phyloP scores from a whole-genome alignment of 495 filamentous ascomycete species.

The Penicillium simplicissimum region DNA sequence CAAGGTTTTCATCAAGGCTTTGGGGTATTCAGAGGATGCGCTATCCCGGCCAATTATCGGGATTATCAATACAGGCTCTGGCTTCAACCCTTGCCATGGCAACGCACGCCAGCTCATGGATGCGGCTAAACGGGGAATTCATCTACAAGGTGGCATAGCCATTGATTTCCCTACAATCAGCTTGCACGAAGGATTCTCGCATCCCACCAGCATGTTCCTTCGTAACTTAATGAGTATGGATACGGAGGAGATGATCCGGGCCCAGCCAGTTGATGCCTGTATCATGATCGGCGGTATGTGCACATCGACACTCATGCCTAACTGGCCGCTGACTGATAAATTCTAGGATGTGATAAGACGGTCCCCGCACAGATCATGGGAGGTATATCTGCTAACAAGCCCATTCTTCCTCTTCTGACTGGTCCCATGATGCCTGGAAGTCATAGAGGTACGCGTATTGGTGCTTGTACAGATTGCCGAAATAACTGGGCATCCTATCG shows the following conservation, averaged over 20 bases:
- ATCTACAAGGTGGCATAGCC: neutral
- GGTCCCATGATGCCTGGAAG: neutral
- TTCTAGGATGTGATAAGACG: neutral
- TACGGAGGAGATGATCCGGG: neutral
- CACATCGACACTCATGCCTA: too few species aligned
- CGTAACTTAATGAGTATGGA: neutral
- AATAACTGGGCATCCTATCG: neutral
- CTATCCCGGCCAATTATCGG: neutral
- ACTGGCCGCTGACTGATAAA: too few species aligned
- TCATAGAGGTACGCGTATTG: neutral
- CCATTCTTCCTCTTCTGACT: neutral
- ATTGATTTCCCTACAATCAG: neutral
- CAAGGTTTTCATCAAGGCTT: neutral
- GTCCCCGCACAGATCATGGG: neutral
- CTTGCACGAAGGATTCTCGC: neutral
- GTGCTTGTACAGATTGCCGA: neutral
- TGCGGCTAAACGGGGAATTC: neutral
- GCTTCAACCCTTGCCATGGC: neutral
- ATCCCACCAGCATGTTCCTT: neutral
- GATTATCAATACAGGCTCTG: neutral
- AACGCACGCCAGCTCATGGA: neutral
- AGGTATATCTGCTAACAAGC: neutral
- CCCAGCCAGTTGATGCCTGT: neutral
- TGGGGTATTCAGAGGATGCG: neutral
- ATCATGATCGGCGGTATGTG: neutral